Percentiles rank a stretch among this genome's conserved stretches.
Evolutionary conservation across 106 monocot species (phyloP).

Genomic region (Dendrobium chrysotoxum): DNA sequence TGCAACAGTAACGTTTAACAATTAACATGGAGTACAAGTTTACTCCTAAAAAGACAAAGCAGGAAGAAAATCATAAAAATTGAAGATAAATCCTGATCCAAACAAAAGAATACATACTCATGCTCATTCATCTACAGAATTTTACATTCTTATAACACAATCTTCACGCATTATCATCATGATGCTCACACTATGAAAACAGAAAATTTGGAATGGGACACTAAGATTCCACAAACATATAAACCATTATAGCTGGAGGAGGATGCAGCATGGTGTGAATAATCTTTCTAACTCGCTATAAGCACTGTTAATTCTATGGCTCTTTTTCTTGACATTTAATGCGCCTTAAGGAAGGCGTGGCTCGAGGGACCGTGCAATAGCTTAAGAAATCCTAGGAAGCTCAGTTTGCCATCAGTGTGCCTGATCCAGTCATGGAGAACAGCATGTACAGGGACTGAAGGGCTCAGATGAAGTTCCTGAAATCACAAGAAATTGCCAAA

Average conservation of each 20-base stretch:
- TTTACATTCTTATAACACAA: no score
- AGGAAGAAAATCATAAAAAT: no score
- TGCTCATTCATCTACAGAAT: no score
- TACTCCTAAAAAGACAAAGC: no score
- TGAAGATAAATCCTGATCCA: no score
- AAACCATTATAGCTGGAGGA: background rate
- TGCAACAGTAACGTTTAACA: no score
- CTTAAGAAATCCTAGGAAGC: slow-evolving; percentile 56
- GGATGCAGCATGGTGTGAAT: background rate
- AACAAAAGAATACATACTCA: no score
- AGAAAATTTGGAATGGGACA: background rate
- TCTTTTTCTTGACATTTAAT: background rate
- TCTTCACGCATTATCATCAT: background rate
- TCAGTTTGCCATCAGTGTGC: slow-evolving; percentile 68
- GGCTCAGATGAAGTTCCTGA: slow-evolving; percentile 52
- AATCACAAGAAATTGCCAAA: background rate
- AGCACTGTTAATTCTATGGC: no score
- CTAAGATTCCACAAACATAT: background rate
- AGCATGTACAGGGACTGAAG: slow-evolving; percentile 48
- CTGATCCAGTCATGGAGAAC: slow-evolving; percentile 69
- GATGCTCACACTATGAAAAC: background rate
- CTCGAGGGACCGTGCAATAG: slow-evolving; percentile 37
- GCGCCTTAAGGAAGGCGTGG: background rate
- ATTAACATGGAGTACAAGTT: no score
- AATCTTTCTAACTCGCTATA: no score